Percentiles rank a stretch among this genome's conserved stretches.
Evolutionary conservation across 1,139 yeast species (phyloP).

Genomic region (Saccharomycopsis hybrid): DNA sequence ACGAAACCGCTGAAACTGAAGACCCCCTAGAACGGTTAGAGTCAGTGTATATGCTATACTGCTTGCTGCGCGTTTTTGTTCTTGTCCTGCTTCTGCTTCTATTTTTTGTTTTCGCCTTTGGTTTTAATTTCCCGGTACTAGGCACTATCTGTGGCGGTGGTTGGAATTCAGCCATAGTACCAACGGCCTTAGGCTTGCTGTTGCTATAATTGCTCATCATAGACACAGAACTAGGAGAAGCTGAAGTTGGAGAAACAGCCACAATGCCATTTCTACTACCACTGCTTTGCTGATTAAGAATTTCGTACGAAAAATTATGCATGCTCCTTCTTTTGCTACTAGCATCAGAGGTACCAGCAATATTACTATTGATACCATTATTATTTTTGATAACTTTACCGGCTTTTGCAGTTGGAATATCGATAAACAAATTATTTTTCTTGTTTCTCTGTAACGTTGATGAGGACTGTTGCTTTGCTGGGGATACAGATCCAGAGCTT

Average conservation of each 20-base stretch:
- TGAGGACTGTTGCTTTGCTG: not conserved
- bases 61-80: not conserved
- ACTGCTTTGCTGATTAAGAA: not conserved
- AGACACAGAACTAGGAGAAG: too few relatives aligned
- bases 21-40: not conserved
- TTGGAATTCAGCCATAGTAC: too few relatives aligned
- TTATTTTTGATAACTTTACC: not conserved
- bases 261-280: too few relatives aligned
- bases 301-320: constrained; percentile 13
- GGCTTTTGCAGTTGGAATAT: constrained; percentile 3
- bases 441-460: constrained; percentile 1
- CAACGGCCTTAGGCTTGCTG: too few relatives aligned
- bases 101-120: not conserved
- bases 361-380: not conserved
- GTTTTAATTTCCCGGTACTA: not conserved
- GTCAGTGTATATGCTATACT: too few relatives aligned
- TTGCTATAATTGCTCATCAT: too few relatives aligned
- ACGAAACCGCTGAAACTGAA: constrained; percentile 9
- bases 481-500: not conserved
- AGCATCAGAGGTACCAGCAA: too few relatives aligned
- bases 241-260: too few relatives aligned
- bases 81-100: not conserved
- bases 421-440: constrained; percentile 11
- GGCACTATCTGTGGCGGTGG: not conserved
- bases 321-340: constrained; percentile 7